Conservation (phyloP, 1,284 basidiomycete genomes). For the Cryptococcus neoformans region DNA sequence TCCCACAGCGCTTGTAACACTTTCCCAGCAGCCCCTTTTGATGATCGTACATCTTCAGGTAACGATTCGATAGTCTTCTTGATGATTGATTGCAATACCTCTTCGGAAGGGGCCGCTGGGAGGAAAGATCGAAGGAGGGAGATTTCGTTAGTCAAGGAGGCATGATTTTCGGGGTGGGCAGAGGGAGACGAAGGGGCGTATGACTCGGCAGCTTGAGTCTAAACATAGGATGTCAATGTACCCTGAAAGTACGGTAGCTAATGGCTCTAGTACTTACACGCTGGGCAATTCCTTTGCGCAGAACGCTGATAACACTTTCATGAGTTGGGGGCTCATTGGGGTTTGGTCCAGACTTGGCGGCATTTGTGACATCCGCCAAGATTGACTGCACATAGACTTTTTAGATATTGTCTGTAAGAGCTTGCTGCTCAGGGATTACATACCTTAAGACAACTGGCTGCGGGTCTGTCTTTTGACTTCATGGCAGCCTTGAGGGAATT, state of each 20-base stretch:
- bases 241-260: background rate
- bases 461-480: conserved; percentile 41
- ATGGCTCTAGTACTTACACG: conserved; percentile 22
- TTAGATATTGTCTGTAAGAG: too few relatives aligned
- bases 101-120: conserved; percentile 31
- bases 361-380: conserved; percentile 42
- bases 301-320: conserved; percentile 30
- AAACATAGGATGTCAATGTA: conserved; percentile 1
- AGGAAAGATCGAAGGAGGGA: conserved; percentile 33
- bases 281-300: conserved; percentile 41
- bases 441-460: conserved; percentile 38
- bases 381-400: conserved; percentile 22
- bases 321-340: conserved; percentile 35
- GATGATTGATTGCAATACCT: conserved; percentile 27
- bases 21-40: conserved; percentile 31
- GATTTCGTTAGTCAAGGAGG: conserved; percentile 32
- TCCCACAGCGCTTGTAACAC: conserved; percentile 44
- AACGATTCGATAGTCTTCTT: conserved; percentile 30
- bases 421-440: background rate
- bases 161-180: conserved; percentile 33
- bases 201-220: conserved; percentile 35
- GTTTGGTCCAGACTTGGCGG: conserved; percentile 32
- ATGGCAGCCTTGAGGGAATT: conserved; percentile 47
- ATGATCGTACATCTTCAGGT: conserved; percentile 18
- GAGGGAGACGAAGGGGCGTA: conserved; percentile 37